Percentiles rank a stretch among this genome's conserved stretches.
These are phyloP conservation scores for Sphenostylis stenocarpa DNA, from an alignment of 306 rosid species.

Conservation along the genomic window DNA sequence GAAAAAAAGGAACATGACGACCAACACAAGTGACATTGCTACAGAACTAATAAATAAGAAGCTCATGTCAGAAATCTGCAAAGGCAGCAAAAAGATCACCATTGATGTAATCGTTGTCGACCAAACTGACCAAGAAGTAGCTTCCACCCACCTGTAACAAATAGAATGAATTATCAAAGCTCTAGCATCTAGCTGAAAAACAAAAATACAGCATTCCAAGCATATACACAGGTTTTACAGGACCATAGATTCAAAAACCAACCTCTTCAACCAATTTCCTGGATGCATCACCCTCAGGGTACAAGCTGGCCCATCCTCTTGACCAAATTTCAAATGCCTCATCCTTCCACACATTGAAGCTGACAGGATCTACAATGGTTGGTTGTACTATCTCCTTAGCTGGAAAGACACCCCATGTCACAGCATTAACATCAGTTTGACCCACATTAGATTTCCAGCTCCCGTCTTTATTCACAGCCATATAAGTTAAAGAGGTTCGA, in stretches of 20 bases:
- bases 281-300: conserved; percentile 73
- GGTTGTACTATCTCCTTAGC: conserved; percentile 95
- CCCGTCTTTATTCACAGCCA: conserved; percentile 87
- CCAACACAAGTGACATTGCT: conserved; percentile 15
- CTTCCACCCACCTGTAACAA: conserved; percentile 69
- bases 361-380: conserved; percentile 87
- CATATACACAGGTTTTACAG: neutral
- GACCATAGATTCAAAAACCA: conserved; percentile 14
- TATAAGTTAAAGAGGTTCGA: conserved; percentile 67
- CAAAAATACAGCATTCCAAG: neutral
- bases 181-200: neutral
- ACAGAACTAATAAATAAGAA: conserved; percentile 12
- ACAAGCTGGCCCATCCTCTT: conserved; percentile 82
- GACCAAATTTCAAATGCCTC: conserved; percentile 97
- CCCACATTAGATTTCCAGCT: conserved; percentile 67
- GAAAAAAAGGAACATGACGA: neutral
- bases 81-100: conserved; percentile 72
- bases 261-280: conserved; percentile 90
- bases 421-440: conserved; percentile 81
- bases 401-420: conserved; percentile 98
- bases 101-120: conserved; percentile 74
- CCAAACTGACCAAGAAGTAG: conserved; percentile 95
- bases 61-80: conserved; percentile 52
- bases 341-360: conserved; percentile 90
- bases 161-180: conserved; percentile 5